phyloP scores from a whole-genome alignment of 306 rosid species.

The Lathyrus sativus region DNA sequence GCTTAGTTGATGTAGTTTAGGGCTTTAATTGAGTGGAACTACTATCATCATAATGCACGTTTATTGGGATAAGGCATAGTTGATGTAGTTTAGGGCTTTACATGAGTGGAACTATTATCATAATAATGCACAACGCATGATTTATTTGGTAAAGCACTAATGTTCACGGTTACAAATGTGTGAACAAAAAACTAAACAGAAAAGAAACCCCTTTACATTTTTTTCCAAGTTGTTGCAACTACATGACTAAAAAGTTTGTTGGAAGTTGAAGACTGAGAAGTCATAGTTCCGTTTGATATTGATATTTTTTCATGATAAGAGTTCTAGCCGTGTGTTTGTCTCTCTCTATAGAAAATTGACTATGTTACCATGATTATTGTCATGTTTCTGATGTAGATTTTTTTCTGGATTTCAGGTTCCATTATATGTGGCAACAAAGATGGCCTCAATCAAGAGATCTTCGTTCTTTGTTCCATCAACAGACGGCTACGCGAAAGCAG shows the following conservation, averaged over 20 bases:
- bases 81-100: not conserved
- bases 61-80: too few relatives aligned
- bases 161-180: not conserved
- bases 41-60: not conserved
- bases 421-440: constrained; percentile 91
- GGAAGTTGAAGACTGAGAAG: constrained; percentile 14
- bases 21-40: not conserved
- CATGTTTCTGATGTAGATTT: constrained; percentile 34
- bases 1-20: too few relatives aligned
- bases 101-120: not conserved
- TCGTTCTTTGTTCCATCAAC: constrained; percentile 92
- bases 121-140: not conserved
- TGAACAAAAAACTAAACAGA: constrained; percentile 18
- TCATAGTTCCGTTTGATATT: not conserved
- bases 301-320: not conserved
- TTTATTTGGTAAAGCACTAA: constrained; percentile 26
- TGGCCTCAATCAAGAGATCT: constrained; percentile 90
- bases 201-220: constrained; percentile 9
- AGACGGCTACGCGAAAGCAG: constrained; percentile 79
- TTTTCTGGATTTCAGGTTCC: constrained; percentile 69
- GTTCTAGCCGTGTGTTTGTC: not conserved
- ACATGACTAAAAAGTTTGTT: constrained; percentile 16
- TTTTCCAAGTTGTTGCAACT: not conserved
- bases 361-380: constrained; percentile 2
- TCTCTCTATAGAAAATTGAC: not conserved